Evolutionary conservation across 768 basidiomycete species (phyloP), one percentile per base, ranked within the genome.

Genomic region (Tricholoma bakamatsutake): DNA sequence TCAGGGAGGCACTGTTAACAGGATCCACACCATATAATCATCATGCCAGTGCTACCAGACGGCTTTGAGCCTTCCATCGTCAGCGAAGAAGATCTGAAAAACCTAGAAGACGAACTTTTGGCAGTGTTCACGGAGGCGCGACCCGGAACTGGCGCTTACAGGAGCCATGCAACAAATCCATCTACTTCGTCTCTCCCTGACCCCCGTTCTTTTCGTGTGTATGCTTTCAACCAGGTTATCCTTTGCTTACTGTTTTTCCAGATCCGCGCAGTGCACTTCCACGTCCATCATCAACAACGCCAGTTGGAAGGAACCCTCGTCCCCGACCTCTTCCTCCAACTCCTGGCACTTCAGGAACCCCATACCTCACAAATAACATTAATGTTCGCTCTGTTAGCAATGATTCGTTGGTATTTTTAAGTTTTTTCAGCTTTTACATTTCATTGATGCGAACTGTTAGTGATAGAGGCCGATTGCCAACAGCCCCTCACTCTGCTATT

Each of bases 61-160:
- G 28, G 28, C 30, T 13, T 15, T 4, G 46, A 52, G 17, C 43
- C 55, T 39, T 34, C 18, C 40, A 49, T 72, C 5, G 74, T 79
- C 5, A 75, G 70, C 39, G 80, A 80, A 54, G 78, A 78, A 56
- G 81, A 82, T 66, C 71, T 82, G 15, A 77, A 80, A 31, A 75
- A 79, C 55, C 74, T 83, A 47, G 83, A 83, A 65, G 74, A 81
- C 56, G 80, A 83, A 61, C 79, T 82, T 28, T 76, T 77, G 64
- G 73, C 74, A 42, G 78, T 76, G 49, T 82, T 81, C 59, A 72
- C 50, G 70, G 78, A 49, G 48, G 52, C 35, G 30, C 37, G 35
- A 28, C 24, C 33, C 11, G 50, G 17, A 43, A 43, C 31, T n/a
- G 51, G 42, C 42, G 51, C 37, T n/a, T 40, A 28, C 10, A 31